Conservation (phyloP, 306 rosid genomes). For the Acacia acuminata region DNA sequence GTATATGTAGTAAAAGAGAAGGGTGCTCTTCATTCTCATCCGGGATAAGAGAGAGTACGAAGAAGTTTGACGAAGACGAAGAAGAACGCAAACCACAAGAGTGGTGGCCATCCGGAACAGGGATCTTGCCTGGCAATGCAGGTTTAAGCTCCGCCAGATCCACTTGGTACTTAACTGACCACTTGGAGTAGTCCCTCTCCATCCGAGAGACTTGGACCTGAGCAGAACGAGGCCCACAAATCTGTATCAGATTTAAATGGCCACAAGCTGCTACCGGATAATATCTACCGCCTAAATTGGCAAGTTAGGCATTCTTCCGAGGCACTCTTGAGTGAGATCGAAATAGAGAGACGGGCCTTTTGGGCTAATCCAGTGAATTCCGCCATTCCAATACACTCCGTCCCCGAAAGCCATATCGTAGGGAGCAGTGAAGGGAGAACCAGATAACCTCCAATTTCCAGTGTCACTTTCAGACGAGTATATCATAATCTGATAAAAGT, state of each 20-base stretch:
- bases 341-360: conserved; percentile 8
- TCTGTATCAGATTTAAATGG: conserved; percentile 25
- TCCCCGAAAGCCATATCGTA: conserved; percentile 22
- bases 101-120: not conserved
- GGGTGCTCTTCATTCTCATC: conserved; percentile 28
- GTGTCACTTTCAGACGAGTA: conserved; percentile 33
- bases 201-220: conserved; percentile 21
- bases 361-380: conserved; percentile 33
- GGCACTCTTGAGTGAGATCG: conserved; percentile 11
- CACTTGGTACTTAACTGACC: conserved; percentile 28
- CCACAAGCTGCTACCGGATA: conserved; percentile 16
- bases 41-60: conserved; percentile 12
- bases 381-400: conserved; percentile 41
- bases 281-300: not conserved
- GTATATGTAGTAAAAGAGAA: conserved; percentile 27
- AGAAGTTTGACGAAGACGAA: not conserved
- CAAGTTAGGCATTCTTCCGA: conserved; percentile 31
- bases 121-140: conserved; percentile 16
- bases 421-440: conserved; percentile 11
- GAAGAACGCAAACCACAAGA: not conserved
- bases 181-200: conserved; percentile 25
- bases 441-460: conserved; percentile 31
- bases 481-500: conserved; percentile 28
- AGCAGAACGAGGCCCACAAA: not conserved
- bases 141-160: not conserved